Evolutionary conservation across 2,329 filamentous ascomycete genomes (phyloP), one percentile per base, ranked within the genome.

Genomic region (Colletotrichum sp.): DNA sequence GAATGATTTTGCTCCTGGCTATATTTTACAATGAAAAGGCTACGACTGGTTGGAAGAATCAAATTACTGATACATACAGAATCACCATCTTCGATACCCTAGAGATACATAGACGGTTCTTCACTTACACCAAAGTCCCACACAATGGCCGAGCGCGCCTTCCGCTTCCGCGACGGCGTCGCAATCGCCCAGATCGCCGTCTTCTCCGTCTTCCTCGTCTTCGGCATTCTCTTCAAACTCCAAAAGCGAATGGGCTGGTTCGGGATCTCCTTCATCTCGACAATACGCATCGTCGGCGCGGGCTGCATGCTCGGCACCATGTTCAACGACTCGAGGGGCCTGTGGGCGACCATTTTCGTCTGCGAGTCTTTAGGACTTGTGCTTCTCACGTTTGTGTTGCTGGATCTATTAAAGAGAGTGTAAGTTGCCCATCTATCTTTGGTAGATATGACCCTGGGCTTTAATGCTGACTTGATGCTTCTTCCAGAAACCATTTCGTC

Each of bases 271-370:
- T 75, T 72, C 36, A 71, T 79, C 30, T 79, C 78, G 9, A 72
- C 77, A 8, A 74, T 79, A n/a, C 77, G 78, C 13, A 27, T 79
- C n/a, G 66, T 79, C 13, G 77, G 78, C 32, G 78, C 78, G 3
- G 71, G 78, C 9, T 79, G 78, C 60, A 75, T 75, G 75, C 72
- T 79, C 3, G 78, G 68, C 16, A 78, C 77, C 25, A 68, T 79
- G n/a, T 74, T 59, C 28, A 75, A 77, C 65, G 44, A 61, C 30
- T 75, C 77, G 1, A 68, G 34, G 9, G 72, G 68, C 25, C 36
- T 79, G 15, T 79, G 78, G 78, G 78, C 78, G 12, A 69, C 71
- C 6, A 77, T 78, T 2, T 78, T 79, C 2, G 77, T 79, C 22
- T 79, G 78, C 69, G 78, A 79, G 7, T 78, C 77, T 3, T 44